Evolutionary conservation across 306 rosid species (phyloP), one percentile per base, ranked within the genome.

Genomic region (Prunus dulcis): DNA sequence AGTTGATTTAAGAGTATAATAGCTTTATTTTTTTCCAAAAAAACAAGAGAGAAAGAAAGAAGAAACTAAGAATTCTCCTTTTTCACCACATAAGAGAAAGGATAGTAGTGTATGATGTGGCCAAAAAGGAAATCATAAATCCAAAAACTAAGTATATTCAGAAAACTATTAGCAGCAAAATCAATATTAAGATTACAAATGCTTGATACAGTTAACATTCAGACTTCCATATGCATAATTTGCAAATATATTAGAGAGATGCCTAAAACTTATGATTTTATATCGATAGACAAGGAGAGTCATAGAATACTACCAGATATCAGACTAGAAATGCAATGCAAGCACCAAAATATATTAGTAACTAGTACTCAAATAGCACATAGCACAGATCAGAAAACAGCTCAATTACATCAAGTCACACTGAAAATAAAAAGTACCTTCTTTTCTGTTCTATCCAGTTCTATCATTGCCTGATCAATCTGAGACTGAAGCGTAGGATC

Each of bases 361-460:
- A 23, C 47, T 6, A 46, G 20, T 10, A 38, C 43, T 41, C 65
- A 68, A 20, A 62, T 52, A 67, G 53, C 67, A 72, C 60, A 23
- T 34, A 55, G n/a, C 67, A 57, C 32, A 58, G 9, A 50, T 43
- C 18, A 47, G 43, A 14, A 62, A 68, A 67, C 69, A 77, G 76
- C 50, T 28, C 27, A 72, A 78, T 58, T 50, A 63, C 28, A 50
- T 45, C 34, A 17, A 45, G 56, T 60, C 19, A 43, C 67, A 55
- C 5, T 20, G 4, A 14, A 45, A 83, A 67, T 67, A 51, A 27
- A 20, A 2, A 45, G 5, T 63, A 91, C 98, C 98, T 92, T 95
- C 86, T 95, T 95, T 82, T 90, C 98, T n/a, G 98, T 92, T 85
- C 82, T 95, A 81, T 95, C 97, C 64, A 95, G 84, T 87, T 90